These are phyloP conservation scores for Neonectria punicea DNA, from an alignment of 2,329 filamentous ascomycete genomes.

Conservation along the genomic window DNA sequence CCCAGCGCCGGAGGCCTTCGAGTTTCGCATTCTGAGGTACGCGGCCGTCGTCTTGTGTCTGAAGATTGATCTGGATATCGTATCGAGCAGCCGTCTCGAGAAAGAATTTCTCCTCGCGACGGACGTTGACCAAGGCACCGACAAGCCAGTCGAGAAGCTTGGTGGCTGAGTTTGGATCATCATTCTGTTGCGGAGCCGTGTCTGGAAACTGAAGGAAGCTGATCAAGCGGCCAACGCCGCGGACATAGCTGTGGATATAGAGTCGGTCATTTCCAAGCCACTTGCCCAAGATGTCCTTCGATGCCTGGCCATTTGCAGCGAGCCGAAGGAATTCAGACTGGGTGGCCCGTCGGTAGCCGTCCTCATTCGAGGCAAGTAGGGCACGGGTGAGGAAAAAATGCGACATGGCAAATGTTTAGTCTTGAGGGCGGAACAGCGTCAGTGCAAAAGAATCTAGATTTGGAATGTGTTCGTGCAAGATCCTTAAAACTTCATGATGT, in stretches of 20 bases:
- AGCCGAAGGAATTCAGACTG: slow-evolving; percentile 73
- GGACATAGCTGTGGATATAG: slow-evolving; percentile 76
- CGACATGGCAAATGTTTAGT: slow-evolving; percentile 1
- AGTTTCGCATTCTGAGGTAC: slow-evolving; percentile 49
- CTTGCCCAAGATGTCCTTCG: slow-evolving; percentile 64
- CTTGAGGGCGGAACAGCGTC: too few species aligned
- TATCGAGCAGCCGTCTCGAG: slow-evolving; percentile 71
- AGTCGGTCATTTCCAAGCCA: slow-evolving; percentile 80
- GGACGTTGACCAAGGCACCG: slow-evolving; percentile 72
- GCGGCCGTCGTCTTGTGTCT: slow-evolving; percentile 31
- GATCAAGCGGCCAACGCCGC: slow-evolving; percentile 73
- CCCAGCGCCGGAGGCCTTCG: slow-evolving; percentile 52
- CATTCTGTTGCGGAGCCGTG: slow-evolving; percentile 13
- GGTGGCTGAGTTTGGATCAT: slow-evolving; percentile 55
- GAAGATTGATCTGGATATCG: slow-evolving; percentile 60
- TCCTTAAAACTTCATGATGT: not conserved
- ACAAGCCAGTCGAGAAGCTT: slow-evolving; percentile 71
- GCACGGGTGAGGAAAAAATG: slow-evolving; percentile 63
- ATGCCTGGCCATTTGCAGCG: slow-evolving; percentile 70
- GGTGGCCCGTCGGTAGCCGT: slow-evolving; percentile 65
- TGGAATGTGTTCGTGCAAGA: not conserved
- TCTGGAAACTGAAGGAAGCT: slow-evolving; percentile 67
- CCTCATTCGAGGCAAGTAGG: slow-evolving; percentile 61
- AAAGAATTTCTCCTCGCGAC: slow-evolving; percentile 75
- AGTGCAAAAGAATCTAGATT: too few species aligned